These are phyloP conservation scores for Fusarium compactum DNA, from an alignment of 2,329 filamentous ascomycete genomes.

Conservation along the genomic window DNA sequence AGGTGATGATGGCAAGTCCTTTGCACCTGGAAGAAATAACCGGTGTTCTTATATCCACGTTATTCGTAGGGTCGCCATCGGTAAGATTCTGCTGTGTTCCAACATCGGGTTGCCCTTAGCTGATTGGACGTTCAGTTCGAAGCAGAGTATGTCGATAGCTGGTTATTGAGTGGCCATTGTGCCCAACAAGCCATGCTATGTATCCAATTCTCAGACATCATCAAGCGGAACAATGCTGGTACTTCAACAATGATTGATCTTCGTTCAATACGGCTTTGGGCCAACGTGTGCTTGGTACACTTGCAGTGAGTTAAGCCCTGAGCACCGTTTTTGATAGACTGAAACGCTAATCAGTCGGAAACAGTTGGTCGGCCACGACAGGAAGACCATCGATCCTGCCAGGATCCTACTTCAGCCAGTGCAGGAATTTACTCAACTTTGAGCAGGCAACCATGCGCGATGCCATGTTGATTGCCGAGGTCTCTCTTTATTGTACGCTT, in stretches of 20 bases:
- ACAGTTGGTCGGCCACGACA: constrained; percentile 57
- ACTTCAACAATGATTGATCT: constrained; percentile 51
- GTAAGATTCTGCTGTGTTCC: constrained; percentile 14
- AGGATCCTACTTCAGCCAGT: constrained; percentile 54
- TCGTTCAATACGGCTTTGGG: constrained; percentile 43
- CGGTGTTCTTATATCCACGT: constrained; percentile 55
- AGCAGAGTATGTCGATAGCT: constrained; percentile 57
- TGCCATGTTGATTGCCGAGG: constrained; percentile 56
- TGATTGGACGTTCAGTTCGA: constrained; percentile 23
- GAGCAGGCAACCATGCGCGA: constrained; percentile 57
- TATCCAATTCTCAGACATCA: constrained; percentile 57
- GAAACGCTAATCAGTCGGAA: neutral
- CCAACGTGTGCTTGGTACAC: constrained; percentile 33
- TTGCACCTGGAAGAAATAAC: constrained; percentile 57
- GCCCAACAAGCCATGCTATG: constrained; percentile 59
- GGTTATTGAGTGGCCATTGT: constrained; percentile 57
- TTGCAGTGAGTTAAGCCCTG: too few relatives aligned
- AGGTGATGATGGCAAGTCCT: constrained; percentile 55
- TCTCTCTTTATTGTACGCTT: constrained; percentile 53
- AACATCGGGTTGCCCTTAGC: neutral
- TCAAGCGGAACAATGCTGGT: constrained; percentile 51
- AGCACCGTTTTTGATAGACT: too few relatives aligned
- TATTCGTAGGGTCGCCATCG: constrained; percentile 38
- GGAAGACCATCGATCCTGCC: constrained; percentile 56
- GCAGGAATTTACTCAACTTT: constrained; percentile 55